These are phyloP conservation scores for Xylaria sp. DNA, from an alignment of 2,329 filamentous ascomycete genomes.

Conservation along the genomic window DNA sequence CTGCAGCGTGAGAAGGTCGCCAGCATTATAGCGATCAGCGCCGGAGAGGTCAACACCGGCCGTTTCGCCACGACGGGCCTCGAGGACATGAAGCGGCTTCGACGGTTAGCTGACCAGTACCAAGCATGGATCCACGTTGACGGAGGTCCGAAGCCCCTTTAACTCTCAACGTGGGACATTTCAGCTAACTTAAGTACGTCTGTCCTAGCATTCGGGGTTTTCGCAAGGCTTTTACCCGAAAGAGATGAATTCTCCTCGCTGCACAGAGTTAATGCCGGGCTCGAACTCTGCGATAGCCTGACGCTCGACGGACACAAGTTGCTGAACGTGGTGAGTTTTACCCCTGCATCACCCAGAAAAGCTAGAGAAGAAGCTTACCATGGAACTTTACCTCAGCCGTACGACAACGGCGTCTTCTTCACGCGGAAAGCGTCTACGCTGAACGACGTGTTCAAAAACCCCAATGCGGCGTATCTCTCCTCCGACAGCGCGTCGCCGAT, in stretches of 20 bases:
- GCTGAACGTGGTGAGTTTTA: slow-evolving; percentile 78
- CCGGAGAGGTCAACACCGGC: slow-evolving; percentile 91
- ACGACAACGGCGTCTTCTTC: slow-evolving; percentile 92
- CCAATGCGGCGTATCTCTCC: slow-evolving; percentile 84
- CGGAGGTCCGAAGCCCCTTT: slow-evolving; percentile 63
- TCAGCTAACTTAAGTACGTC: slow-evolving; percentile 12
- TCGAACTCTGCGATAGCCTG: slow-evolving; percentile 89
- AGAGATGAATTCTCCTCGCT: slow-evolving; percentile 66
- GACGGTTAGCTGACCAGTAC: slow-evolving; percentile 76
- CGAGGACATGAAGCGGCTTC: slow-evolving; percentile 70
- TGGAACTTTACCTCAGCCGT: slow-evolving; percentile 68
- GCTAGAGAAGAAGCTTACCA: slow-evolving; percentile 10
- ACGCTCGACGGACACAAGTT: slow-evolving; percentile 89
- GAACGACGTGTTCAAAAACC: slow-evolving; percentile 78
- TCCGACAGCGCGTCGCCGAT: slow-evolving; percentile 59
- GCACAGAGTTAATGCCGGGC: slow-evolving; percentile 65
- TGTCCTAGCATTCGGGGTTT: slow-evolving; percentile 79
- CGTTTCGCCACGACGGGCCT: slow-evolving; percentile 73
- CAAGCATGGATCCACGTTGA: slow-evolving; percentile 91
- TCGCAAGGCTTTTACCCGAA: slow-evolving; percentile 73
- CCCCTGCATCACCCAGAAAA: not conserved
- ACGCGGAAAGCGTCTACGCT: slow-evolving; percentile 71
- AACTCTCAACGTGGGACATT: not conserved
- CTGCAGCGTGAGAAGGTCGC: slow-evolving; percentile 65
- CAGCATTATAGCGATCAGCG: slow-evolving; percentile 84